Evolutionary conservation across 2,329 filamentous ascomycete species (phyloP).

Genomic region (Parastagonospora nodorum): DNA sequence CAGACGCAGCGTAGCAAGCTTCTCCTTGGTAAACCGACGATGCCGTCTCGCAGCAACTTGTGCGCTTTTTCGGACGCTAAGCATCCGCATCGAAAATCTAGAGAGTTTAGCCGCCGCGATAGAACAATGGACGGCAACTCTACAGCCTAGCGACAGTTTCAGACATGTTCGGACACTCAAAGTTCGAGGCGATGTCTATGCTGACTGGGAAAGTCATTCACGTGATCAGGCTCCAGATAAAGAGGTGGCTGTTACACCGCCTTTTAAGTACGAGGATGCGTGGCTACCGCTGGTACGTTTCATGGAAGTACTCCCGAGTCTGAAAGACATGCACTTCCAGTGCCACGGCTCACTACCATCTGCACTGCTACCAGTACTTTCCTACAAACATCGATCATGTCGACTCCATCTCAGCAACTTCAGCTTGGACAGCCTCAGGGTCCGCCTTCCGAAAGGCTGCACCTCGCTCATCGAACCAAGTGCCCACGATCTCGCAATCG

Average conservation of each 20-base stretch:
- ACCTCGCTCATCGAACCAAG: background rate
- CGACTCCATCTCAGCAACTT: background rate
- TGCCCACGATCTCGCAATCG: background rate
- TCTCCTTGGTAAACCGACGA: background rate
- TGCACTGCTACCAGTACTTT: background rate
- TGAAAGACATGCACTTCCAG: background rate
- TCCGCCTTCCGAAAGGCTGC: background rate
- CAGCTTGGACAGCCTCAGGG: background rate
- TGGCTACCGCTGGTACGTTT: background rate
- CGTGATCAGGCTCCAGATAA: background rate
- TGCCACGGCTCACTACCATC: background rate
- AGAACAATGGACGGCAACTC: background rate
- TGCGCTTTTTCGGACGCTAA: background rate
- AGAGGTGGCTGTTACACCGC: background rate
- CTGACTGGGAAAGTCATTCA: background rate
- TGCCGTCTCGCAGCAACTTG: background rate
- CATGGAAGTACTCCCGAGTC: background rate
- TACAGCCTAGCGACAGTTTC: background rate
- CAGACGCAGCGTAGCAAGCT: background rate
- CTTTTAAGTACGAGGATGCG: background rate
- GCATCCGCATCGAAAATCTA: background rate
- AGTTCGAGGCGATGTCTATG: background rate
- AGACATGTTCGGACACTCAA: background rate
- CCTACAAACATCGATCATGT: background rate
- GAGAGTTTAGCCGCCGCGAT: background rate